These are phyloP conservation scores for Syncephalastrum sp. DNA, from an alignment of 371 early-diverging fungal species.

Conservation along the genomic window DNA sequence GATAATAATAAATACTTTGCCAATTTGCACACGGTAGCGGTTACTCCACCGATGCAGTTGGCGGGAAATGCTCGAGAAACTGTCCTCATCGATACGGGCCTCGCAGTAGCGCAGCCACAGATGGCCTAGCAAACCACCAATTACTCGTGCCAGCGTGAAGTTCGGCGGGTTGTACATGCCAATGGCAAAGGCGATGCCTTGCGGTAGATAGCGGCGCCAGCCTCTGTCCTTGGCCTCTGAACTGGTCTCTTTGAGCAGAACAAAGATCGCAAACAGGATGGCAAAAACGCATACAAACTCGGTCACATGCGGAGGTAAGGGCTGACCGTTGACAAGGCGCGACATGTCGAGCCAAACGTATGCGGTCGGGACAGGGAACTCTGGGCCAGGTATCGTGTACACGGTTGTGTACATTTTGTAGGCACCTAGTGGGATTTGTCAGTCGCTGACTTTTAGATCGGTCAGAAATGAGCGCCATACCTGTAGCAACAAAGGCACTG, in stretches of 20 bases:
- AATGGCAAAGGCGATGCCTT: conserved; percentile 82
- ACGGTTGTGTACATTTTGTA: conserved; percentile 71
- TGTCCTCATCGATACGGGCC: conserved; percentile 6
- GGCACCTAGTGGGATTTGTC: conserved; percentile 30
- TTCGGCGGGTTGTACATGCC: conserved; percentile 85
- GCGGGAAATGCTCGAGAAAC: neutral
- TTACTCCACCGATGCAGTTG: neutral
- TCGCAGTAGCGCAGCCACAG: conserved; percentile 51
- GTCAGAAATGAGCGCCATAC: neutral
- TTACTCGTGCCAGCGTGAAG: conserved; percentile 73
- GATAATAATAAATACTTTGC: conserved; percentile 67
- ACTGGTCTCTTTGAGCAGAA: conserved; percentile 44
- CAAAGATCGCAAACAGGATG: conserved; percentile 56
- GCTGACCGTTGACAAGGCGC: conserved; percentile 75
- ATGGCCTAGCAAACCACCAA: conserved; percentile 60
- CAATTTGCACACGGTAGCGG: conserved; percentile 28
- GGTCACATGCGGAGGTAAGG: conserved; percentile 62
- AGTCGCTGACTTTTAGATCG: conserved; percentile 19
- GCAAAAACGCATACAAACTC: conserved; percentile 64
- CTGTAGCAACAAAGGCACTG: conserved; percentile 48
- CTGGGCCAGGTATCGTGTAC: conserved; percentile 71
- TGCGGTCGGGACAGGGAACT: conserved; percentile 77
- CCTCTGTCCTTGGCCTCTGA: conserved; percentile 5
- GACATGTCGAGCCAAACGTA: conserved; percentile 85
- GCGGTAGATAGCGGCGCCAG: conserved; percentile 57